Conservation (phyloP, 148 eudicot genomes). For the Chenopodium berlandieri region DNA sequence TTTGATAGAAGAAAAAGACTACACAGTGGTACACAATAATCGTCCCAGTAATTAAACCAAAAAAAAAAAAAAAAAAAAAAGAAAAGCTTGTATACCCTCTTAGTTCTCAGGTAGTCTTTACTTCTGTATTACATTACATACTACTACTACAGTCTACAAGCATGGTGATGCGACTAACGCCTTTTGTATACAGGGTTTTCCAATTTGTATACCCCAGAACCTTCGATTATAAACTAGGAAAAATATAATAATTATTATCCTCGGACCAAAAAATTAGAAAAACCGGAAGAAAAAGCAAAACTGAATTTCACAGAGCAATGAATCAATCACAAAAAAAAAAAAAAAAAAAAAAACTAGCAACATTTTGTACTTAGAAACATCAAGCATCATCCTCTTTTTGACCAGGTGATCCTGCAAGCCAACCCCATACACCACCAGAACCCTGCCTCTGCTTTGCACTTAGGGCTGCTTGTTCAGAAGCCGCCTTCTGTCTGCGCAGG, state of each 20-base stretch:
- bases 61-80: not conserved
- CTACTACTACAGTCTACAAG: constrained; percentile 14
- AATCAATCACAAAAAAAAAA: constrained; percentile 18
- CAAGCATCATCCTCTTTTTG: constrained; percentile 45
- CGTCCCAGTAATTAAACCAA: not conserved
- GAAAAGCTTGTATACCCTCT: not conserved
- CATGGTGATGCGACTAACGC: constrained; percentile 8
- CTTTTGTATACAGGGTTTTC: constrained; percentile 22
- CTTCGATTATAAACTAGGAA: constrained; percentile 17
- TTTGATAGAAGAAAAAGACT: not conserved
- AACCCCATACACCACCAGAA: constrained; percentile 93
- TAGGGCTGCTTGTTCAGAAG: constrained; percentile 85
- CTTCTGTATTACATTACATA: constrained; percentile 23
- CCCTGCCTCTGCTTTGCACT: constrained; percentile 71
- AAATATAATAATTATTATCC: constrained; percentile 13
- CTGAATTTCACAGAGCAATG: constrained; percentile 17
- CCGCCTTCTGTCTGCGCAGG: constrained; percentile 90
- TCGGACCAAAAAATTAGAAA: constrained; percentile 7
- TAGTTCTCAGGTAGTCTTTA: constrained; percentile 18
- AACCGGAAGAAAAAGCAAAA: constrained; percentile 11
- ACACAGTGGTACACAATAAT: not conserved
- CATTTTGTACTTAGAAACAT: constrained; percentile 11
- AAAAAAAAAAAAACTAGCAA: constrained; percentile 17
- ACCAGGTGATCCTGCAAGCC: constrained; percentile 88
- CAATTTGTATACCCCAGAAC: constrained; percentile 9